Conservation (phyloP, 805 yeast species). For the Sugiyamaella marilandica region DNA sequence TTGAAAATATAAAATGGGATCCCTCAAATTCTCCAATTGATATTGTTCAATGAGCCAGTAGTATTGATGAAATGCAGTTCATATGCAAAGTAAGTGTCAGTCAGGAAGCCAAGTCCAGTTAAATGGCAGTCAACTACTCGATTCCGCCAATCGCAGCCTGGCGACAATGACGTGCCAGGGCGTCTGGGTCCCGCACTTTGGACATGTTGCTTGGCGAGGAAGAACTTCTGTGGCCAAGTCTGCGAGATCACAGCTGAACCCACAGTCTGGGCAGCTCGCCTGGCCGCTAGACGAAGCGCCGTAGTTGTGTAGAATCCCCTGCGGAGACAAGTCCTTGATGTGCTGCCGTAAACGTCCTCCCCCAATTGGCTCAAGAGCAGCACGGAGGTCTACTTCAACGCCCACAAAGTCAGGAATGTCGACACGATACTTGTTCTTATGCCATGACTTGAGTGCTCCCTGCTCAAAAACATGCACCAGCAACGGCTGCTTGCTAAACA, state of each 20-base stretch:
- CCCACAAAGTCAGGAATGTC: constrained; percentile 12
- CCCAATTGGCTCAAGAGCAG: constrained; percentile 11
- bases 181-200: constrained; percentile 8
- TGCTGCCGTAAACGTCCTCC: constrained; percentile 13
- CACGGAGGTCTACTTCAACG: constrained; percentile 10
- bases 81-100: too few relatives aligned
- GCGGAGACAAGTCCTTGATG: too few relatives aligned
- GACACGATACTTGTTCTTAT: constrained; percentile 23
- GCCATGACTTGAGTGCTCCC: constrained; percentile 25
- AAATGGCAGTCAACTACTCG: not conserved
- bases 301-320: too few relatives aligned
- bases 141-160: constrained; percentile 7
- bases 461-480: constrained; percentile 27
- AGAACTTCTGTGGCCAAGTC: constrained; percentile 11
- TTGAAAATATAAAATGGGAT: too few relatives aligned
- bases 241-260: constrained; percentile 1
- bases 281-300: too few relatives aligned
- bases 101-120: too few relatives aligned
- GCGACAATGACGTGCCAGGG: constrained; percentile 13
- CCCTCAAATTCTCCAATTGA: too few relatives aligned
- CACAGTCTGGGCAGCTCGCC: constrained; percentile 2
- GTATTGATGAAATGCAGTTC: too few relatives aligned
- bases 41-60: too few relatives aligned
- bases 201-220: constrained; percentile 17
- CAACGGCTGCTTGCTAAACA: constrained; percentile 26